Evolutionary conservation across 1,139 yeast genomes (phyloP), one percentile per base, ranked within the genome.

Genomic region (Hyphopichia wangnamkhiaoensis): DNA sequence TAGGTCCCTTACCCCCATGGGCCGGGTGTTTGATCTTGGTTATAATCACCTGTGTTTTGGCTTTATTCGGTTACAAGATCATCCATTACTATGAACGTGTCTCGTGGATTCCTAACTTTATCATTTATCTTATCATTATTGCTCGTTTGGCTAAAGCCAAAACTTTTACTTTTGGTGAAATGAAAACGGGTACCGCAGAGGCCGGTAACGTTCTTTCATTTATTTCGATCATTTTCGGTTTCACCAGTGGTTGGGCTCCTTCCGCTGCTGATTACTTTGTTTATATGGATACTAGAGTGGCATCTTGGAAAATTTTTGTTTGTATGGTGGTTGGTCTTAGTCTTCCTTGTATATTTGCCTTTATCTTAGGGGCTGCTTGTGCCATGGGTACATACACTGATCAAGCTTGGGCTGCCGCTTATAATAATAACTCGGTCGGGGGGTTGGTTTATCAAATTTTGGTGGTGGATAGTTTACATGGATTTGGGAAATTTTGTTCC

Each of bases 161-260:
- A 24, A 53, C 49, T 16, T 62, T 62, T 45, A 49, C 50, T 3
- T 19, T 31, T 20, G 33, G 33, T 20, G 50, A 58, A n/a, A 55
- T 69, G 68, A 63, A 54, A 4, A 47, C 64, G 6, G 78, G 79
- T 10, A 53, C 57, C 5, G 48, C 57, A n/a, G 78, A 71, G 44
- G 63, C 63, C 2, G 68, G 67, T 10, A 58, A 55, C 33, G 64
- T 60, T 3, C 48, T 63, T 28, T 49, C 59, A 16, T 63, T 47
- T 40, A 54, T 58, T 24, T 51, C 60, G 3, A 43, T 56, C n/a
- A 46, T 61, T 19, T 61, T 61, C 40, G 67, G 67, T 3, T 59
- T 61, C 37, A 54, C 52, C 16, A 60, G 65, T 5, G 67, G 68
- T 14, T 63, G 67, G 66, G 36, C 56, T 12, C 59, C 65, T 15